Evolutionary conservation across 148 eudicot genomes (phyloP), one percentile per base, ranked within the genome.

Genomic region (Fagopyrum tataricum): DNA sequence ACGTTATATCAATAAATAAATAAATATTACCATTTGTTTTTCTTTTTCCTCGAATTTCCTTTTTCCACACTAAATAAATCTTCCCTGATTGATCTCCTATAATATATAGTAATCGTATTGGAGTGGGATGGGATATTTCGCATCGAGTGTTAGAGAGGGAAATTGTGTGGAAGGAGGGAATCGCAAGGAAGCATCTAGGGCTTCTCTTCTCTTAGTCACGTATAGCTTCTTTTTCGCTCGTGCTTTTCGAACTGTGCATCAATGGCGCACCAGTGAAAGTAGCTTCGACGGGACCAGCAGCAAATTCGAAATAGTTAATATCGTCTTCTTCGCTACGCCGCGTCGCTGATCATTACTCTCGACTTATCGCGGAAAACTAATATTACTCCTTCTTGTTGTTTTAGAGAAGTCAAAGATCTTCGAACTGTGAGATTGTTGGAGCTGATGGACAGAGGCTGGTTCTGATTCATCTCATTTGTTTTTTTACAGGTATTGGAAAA

Each of bases 161-260:
- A 20, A 20, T 58, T 58, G 64, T 58, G 64, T 58, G 64, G 64
- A 58, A 58, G 64, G 21, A 58, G n/a, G n/a, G n/a, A 58, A 58
- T 58, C 6, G 64, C 37, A 10, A n/a, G 14, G 18, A 23, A 17
- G 23, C 26, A 58, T 58, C 37, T 58, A 58, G 64, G 64, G 64
- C 11, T 58, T 20, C 64, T 23, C 37, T 23, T 0, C 23, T 21
- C 62, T 56, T 7, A 12, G 23, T 37, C 64, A n/a, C 14, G 21
- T 58, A 58, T 58, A n/a, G n/a, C n/a, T n/a, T n/a, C 64, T 58
- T 58, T 9, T 58, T 20, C 64, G 37, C 21, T 21, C 13, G 6
- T 20, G 64, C 37, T 58, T 58, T 58, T 23, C 31, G 13, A 31
- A 21, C 13, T 55, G 24, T 58, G 64, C 64, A 58, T 58, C 64